A percentile compares a stretch with the other conserved stretches of the same genome.
These are phyloP conservation scores for Daldinia bambusicola DNA, from an alignment of 495 filamentous ascomycete species.

Conservation along the genomic window DNA sequence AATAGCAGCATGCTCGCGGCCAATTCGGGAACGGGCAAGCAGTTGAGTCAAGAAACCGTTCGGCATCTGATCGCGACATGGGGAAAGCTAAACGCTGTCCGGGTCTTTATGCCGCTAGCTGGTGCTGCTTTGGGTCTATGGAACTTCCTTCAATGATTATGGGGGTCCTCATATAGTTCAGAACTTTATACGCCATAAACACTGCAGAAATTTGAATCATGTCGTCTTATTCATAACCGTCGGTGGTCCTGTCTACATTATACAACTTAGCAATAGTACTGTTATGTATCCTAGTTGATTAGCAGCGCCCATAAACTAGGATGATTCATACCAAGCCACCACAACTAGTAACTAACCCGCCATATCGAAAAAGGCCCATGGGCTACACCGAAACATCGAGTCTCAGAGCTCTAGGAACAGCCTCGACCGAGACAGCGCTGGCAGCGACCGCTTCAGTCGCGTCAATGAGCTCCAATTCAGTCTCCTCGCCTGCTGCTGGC, in stretches of 20 bases:
- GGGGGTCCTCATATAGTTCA: neutral
- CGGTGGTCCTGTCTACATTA: neutral
- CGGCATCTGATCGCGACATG: slow-evolving; percentile 49
- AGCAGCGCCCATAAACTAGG: no score
- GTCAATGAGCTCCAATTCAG: slow-evolving; percentile 27
- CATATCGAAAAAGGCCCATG: neutral
- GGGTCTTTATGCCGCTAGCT: slow-evolving; percentile 52
- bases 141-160: slow-evolving; percentile 42
- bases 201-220: neutral
- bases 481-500: slow-evolving; percentile 22
- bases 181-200: neutral
- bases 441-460: slow-evolving; percentile 21
- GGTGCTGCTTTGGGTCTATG: slow-evolving; percentile 50
- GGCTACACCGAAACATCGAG: slow-evolving; percentile 31
- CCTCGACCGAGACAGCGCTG: slow-evolving; percentile 32
- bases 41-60: slow-evolving; percentile 46
- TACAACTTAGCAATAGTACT: neutral
- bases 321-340: no score
- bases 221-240: neutral
- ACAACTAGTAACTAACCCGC: no score
- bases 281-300: neutral
- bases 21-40: slow-evolving; percentile 45
- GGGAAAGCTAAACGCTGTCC: slow-evolving; percentile 51
- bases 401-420: slow-evolving; percentile 30
- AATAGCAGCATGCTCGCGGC: slow-evolving; percentile 36